These are phyloP conservation scores for Debaryomyces hansenii DNA, from an alignment of 805 yeast genomes.

Conservation along the genomic window DNA sequence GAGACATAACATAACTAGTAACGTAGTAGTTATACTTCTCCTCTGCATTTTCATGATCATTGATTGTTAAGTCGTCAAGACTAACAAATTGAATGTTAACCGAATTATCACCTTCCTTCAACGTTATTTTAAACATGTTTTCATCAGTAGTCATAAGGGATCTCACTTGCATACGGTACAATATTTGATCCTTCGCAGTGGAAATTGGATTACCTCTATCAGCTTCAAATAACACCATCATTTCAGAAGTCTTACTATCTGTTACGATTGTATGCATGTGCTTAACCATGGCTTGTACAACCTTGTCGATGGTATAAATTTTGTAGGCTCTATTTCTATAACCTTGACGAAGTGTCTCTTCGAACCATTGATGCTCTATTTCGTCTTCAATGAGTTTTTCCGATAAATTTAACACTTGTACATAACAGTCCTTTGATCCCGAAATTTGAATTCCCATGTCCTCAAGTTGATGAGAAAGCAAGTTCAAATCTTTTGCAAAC, in stretches of 20 bases:
- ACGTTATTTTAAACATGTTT: constrained; percentile 86
- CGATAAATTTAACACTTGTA: constrained; percentile 73
- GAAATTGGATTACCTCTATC: constrained; percentile 68
- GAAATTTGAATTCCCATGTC: constrained; percentile 76
- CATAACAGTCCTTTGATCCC: constrained; percentile 65
- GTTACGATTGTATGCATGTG: constrained; percentile 83
- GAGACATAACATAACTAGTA: constrained; percentile 89
- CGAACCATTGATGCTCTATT: constrained; percentile 91
- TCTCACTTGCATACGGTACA: constrained; percentile 87
- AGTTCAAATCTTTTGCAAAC: constrained; percentile 84
- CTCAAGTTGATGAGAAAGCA: constrained; percentile 75
- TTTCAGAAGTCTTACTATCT: constrained; percentile 78
- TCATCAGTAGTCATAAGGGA: constrained; percentile 78
- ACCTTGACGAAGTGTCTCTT: constrained; percentile 92
- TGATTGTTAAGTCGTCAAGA: constrained; percentile 81
- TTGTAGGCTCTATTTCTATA: constrained; percentile 92
- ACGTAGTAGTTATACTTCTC: constrained; percentile 92
- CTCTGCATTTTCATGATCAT: constrained; percentile 65
- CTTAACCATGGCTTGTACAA: constrained; percentile 68
- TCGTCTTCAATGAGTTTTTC: constrained; percentile 83
- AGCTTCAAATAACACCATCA: constrained; percentile 75
- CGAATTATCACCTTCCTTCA: constrained; percentile 49
- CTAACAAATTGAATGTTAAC: constrained; percentile 82
- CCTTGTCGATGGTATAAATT: constrained; percentile 90
- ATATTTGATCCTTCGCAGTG: constrained; percentile 81